A percentile compares a stretch with the other conserved stretches of the same genome.
phyloP scores from a whole-genome alignment of 768 basidiomycete genomes.

The Solioccasus polychromus region DNA sequence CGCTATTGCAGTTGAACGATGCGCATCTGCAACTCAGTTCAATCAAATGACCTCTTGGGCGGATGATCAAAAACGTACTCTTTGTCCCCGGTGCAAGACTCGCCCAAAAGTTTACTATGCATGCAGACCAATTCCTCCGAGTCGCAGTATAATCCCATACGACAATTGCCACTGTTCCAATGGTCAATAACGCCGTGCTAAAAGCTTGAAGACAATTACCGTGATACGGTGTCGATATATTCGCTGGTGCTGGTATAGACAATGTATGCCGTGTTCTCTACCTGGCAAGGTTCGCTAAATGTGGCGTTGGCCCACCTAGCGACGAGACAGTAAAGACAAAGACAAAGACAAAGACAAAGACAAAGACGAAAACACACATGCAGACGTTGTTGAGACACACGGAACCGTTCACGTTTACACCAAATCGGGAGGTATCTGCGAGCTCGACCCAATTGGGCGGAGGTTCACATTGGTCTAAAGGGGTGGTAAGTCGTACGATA shows the following conservation, averaged over 20 bases:
- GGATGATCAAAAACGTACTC: constrained; percentile 35
- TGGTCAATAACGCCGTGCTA: not conserved
- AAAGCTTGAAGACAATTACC: constrained; percentile 49
- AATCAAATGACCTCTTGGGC: constrained; percentile 27
- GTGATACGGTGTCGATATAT: constrained; percentile 77
- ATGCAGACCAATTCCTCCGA: constrained; percentile 54
- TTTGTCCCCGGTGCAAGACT: constrained; percentile 59
- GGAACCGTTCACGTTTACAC: constrained; percentile 77
- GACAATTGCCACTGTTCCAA: constrained; percentile 63
- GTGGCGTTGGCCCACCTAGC: constrained; percentile 78
- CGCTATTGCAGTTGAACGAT: constrained; percentile 69
- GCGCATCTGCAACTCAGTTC: constrained; percentile 48
- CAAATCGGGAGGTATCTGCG: constrained; percentile 59
- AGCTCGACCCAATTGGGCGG: constrained; percentile 66
- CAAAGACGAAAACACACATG: constrained; percentile 63
- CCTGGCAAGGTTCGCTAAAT: constrained; percentile 55
- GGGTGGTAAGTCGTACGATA: not conserved
- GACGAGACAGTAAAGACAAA: no score
- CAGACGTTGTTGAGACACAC: constrained; percentile 81
- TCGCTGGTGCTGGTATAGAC: constrained; percentile 57
- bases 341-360: no score
- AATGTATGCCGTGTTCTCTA: constrained; percentile 80
- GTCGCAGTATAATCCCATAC: constrained; percentile 74
- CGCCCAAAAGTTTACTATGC: constrained; percentile 54
- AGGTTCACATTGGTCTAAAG: constrained; percentile 69